Evolutionary conservation across 805 yeast species (phyloP).

Genomic region (Lipomyces oligophaga): DNA sequence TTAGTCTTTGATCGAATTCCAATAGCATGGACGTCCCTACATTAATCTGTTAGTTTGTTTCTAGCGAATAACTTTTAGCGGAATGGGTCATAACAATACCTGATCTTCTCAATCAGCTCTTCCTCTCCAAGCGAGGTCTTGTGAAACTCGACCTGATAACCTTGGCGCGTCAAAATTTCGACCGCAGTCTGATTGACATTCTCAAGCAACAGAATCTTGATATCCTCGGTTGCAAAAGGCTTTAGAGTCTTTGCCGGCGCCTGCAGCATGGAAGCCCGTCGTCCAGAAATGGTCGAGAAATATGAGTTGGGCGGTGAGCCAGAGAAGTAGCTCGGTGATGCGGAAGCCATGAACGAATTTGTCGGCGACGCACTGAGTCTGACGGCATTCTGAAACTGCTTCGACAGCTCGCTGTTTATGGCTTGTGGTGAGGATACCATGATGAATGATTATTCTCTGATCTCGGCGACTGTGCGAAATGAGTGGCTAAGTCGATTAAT

Average conservation of each 20-base stretch:
- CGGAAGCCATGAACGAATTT: conserved; percentile 19
- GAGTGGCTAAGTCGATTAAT: too few species aligned
- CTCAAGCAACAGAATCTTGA: conserved; percentile 84
- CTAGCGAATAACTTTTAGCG: not conserved
- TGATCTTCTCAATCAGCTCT: conserved; percentile 89
- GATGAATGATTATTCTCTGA: too few species aligned
- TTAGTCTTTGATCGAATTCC: conserved; percentile 98
- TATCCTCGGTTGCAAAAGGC: conserved; percentile 94
- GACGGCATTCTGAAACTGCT: conserved; percentile 21
- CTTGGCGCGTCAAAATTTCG: conserved; percentile 77
- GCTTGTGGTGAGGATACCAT: conserved; percentile 22
- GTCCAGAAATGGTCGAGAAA: conserved; percentile 11
- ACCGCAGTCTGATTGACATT: conserved; percentile 93
- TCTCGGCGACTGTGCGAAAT: too few species aligned
- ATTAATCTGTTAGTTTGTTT: not conserved
- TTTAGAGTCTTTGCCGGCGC: conserved; percentile 59
- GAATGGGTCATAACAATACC: conserved; percentile 26
- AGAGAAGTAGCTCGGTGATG: conserved; percentile 23
- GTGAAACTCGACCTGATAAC: conserved; percentile 94
- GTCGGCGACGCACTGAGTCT: conserved; percentile 27
- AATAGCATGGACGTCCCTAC: conserved; percentile 80
- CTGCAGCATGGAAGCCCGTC: conserved; percentile 24
- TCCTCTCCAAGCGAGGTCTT: conserved; percentile 87
- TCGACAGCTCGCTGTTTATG: conserved; percentile 22
- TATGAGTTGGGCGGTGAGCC: conserved; percentile 28